phyloP scores from a whole-genome alignment of 2,329 filamentous ascomycete genomes.

The Fusarium tuaranense region DNA sequence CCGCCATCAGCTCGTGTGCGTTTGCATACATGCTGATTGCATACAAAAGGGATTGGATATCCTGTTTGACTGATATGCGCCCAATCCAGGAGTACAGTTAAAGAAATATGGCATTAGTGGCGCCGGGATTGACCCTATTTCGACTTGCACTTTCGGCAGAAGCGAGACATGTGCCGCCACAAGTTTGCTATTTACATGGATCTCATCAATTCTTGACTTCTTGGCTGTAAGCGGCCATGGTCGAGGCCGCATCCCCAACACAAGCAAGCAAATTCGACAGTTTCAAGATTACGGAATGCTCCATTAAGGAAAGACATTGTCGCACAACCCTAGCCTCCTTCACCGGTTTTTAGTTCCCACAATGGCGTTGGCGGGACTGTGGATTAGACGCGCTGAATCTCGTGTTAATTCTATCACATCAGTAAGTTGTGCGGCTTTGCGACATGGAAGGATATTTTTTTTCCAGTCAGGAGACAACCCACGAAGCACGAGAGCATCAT shows the following conservation, averaged over 20 bases:
- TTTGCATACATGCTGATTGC: not conserved
- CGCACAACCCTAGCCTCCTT: not conserved
- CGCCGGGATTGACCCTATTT: not conserved
- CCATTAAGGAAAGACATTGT: not conserved
- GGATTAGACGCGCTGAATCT: not conserved
- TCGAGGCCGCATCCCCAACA: not conserved
- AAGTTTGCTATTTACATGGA: not conserved
- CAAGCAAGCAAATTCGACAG: constrained; percentile 1
- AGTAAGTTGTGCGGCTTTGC: not conserved
- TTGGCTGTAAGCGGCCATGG: not conserved
- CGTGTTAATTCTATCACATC: not conserved
- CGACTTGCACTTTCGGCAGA: constrained; percentile 1
- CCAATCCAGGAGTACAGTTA: not conserved
- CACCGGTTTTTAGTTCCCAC: not conserved
- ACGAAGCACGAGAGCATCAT: constrained; percentile 2
- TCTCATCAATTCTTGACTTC: not conserved
- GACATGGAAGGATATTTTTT: not conserved
- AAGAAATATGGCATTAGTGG: not conserved
- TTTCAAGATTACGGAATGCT: not conserved
- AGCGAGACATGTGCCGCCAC: constrained; percentile 2
- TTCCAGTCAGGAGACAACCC: constrained; percentile 3
- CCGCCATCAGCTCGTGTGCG: not conserved
- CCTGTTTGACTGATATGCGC: not conserved
- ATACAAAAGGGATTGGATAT: not conserved
- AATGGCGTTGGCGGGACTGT: not conserved